Evolutionary conservation across 2,329 filamentous ascomycete species (phyloP).

Genomic region (Blastomyces parvus): DNA sequence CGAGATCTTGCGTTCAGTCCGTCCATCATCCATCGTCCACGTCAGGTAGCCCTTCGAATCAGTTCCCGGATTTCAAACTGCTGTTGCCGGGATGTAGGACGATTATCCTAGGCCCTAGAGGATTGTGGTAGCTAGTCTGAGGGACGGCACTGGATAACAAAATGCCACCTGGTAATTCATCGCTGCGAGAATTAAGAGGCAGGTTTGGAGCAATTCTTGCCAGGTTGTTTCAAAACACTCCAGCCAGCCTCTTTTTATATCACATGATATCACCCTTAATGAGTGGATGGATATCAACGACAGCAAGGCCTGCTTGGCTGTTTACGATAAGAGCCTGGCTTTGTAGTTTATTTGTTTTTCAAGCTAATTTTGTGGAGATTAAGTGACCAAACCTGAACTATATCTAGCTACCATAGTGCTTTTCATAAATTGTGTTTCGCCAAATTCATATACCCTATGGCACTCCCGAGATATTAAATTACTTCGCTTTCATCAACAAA

Average conservation of each 20-base stretch:
- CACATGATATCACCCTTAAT: conserved; percentile 12
- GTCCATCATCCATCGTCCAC: neutral
- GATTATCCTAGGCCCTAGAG: neutral
- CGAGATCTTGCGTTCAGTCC: neutral
- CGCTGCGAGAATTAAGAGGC: neutral
- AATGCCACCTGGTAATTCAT: neutral
- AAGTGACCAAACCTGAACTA: neutral
- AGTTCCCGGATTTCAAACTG: neutral
- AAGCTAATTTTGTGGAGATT: neutral
- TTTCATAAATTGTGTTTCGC: neutral
- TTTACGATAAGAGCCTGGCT: neutral
- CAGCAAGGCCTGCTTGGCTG: neutral
- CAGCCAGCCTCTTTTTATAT: conserved; percentile 15
- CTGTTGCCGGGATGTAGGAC: neutral
- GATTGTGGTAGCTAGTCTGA: neutral
- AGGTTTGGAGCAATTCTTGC: neutral
- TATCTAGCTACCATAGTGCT: neutral
- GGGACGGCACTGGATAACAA: neutral
- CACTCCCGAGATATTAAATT: neutral
- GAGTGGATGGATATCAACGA: neutral
- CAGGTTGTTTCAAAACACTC: neutral
- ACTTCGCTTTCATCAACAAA: neutral
- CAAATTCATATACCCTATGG: neutral
- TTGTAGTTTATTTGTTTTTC: neutral
- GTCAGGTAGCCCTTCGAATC: neutral